These are phyloP conservation scores for Eutypa lata DNA, from an alignment of 2,329 filamentous ascomycete species.

Conservation along the genomic window DNA sequence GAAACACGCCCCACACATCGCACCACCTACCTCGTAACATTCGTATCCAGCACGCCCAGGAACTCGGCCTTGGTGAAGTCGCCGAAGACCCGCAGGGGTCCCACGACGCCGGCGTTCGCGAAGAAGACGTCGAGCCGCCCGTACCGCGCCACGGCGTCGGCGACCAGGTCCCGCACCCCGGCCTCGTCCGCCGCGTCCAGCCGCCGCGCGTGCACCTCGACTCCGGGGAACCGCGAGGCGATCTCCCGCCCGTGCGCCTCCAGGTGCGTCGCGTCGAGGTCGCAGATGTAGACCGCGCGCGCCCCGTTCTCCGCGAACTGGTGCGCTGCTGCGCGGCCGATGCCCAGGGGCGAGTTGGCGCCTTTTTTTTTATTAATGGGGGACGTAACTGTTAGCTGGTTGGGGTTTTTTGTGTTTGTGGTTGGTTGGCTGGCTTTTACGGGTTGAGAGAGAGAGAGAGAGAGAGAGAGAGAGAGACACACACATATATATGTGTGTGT, in stretches of 20 bases:
- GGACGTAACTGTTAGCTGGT: too few relatives aligned
- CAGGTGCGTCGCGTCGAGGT: slow-evolving; percentile 66
- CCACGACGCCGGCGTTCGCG: slow-evolving; percentile 81
- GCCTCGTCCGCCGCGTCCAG: slow-evolving; percentile 82
- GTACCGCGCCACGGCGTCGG: slow-evolving; percentile 73
- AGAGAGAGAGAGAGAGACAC: too few relatives aligned
- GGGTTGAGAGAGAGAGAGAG: too few relatives aligned
- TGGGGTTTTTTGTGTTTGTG: too few relatives aligned
- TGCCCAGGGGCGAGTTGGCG: slow-evolving; percentile 79
- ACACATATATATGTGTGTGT: too few relatives aligned
- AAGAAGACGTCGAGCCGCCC: slow-evolving; percentile 88
- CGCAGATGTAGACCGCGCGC: slow-evolving; percentile 83
- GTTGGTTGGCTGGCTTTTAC: too few relatives aligned
- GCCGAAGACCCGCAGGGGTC: slow-evolving; percentile 62
- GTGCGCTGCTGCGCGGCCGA: slow-evolving; percentile 84
- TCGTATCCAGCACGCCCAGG: slow-evolving; percentile 73
- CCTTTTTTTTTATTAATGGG: slow-evolving; percentile 47
- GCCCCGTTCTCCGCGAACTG: slow-evolving; percentile 86
- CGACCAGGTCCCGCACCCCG: slow-evolving; percentile 70
- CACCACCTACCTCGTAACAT: slow-evolving; percentile 73
- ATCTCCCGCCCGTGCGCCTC: slow-evolving; percentile 74
- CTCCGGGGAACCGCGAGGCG: slow-evolving; percentile 61
- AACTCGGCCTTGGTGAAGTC: slow-evolving; percentile 71
- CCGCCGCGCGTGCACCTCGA: slow-evolving; percentile 68
- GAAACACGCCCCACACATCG: too few relatives aligned